These are phyloP conservation scores for Holtermannia corniformis DNA, from an alignment of 768 basidiomycete species.

Conservation along the genomic window DNA sequence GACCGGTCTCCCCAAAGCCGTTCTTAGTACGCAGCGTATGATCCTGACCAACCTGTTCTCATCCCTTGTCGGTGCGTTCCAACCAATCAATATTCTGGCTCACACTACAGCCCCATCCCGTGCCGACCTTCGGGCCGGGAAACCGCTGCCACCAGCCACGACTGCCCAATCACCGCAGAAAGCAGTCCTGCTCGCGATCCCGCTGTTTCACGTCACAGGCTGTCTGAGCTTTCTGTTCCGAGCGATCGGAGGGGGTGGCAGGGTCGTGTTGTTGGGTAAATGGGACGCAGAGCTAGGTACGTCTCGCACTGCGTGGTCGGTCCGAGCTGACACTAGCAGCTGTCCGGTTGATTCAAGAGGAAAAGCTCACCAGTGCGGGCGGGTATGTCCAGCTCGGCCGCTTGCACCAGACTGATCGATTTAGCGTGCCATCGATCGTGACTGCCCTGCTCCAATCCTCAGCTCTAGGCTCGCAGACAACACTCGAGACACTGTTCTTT, in stretches of 20 bases:
- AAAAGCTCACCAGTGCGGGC: conserved; percentile 27
- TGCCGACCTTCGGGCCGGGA: conserved; percentile 26
- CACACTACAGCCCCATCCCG: conserved; percentile 22
- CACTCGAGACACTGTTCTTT: conserved; percentile 33
- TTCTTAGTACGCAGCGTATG: conserved; percentile 34
- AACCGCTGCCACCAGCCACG: conserved; percentile 19
- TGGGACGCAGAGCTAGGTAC: conserved; percentile 14
- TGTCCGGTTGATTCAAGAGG: conserved; percentile 17
- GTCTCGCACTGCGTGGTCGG: neutral
- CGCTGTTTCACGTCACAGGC: conserved; percentile 36
- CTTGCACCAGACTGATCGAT: neutral
- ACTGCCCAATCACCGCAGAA: conserved; percentile 18
- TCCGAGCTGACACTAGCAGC: conserved; percentile 8
- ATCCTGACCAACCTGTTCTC: conserved; percentile 32
- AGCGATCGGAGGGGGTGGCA: conserved; percentile 30
- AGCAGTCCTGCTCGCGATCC: conserved; percentile 30
- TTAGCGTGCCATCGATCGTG: conserved; percentile 30
- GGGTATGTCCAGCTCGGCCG: conserved; percentile 14
- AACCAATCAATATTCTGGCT: neutral
- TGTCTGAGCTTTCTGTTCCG: conserved; percentile 34
- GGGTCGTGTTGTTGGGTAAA: conserved; percentile 24
- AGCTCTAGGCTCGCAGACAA: conserved; percentile 7
- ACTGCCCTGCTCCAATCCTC: conserved; percentile 22
- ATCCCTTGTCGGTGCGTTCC: conserved; percentile 28
- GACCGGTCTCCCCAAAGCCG: conserved; percentile 30